phyloP scores from a whole-genome alignment of 1,284 basidiomycete genomes.

The Cryptococcus amylolentus region DNA sequence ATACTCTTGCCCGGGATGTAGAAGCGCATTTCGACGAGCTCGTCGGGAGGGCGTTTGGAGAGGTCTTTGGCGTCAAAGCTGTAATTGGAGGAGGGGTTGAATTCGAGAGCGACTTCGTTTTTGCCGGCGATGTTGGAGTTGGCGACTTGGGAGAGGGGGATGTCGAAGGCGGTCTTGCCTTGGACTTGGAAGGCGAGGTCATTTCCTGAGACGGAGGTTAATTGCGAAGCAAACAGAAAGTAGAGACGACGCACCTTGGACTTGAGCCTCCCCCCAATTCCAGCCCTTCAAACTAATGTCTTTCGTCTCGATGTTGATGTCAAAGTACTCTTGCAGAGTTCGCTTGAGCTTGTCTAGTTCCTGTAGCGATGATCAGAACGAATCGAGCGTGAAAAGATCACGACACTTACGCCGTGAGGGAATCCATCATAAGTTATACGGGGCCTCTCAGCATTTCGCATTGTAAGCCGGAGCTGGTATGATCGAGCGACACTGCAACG shows the following conservation, averaged over 20 bases:
- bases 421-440: constrained; percentile 91
- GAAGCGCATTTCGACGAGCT: constrained; percentile 94
- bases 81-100: constrained; percentile 55
- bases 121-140: constrained; percentile 98
- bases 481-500: constrained; percentile 71
- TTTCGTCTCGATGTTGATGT: constrained; percentile 74
- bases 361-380: constrained; percentile 48
- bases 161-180: constrained; percentile 85
- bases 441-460: constrained; percentile 59
- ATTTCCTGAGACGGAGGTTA: constrained; percentile 58
- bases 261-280: constrained; percentile 97
- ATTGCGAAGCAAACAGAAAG: neutral
- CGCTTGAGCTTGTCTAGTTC: constrained; percentile 74
- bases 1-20: constrained; percentile 74
- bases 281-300: constrained; percentile 91
- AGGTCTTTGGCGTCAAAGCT: constrained; percentile 48
- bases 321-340: constrained; percentile 81
- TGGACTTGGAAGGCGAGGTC: constrained; percentile 88
- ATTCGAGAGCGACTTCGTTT: constrained; percentile 96
- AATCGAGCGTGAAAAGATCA: neutral
- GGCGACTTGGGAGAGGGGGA: constrained; percentile 80
- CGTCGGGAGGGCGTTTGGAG: constrained; percentile 60
- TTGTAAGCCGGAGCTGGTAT: constrained; percentile 77
- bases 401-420: constrained; percentile 67
- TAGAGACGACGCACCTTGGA: constrained; percentile 63